A percentile compares a stretch with the other conserved stretches of the same genome.
Evolutionary conservation across 176 grass and related monocot genomes (phyloP).

Genomic region (Ensete ventricosum): DNA sequence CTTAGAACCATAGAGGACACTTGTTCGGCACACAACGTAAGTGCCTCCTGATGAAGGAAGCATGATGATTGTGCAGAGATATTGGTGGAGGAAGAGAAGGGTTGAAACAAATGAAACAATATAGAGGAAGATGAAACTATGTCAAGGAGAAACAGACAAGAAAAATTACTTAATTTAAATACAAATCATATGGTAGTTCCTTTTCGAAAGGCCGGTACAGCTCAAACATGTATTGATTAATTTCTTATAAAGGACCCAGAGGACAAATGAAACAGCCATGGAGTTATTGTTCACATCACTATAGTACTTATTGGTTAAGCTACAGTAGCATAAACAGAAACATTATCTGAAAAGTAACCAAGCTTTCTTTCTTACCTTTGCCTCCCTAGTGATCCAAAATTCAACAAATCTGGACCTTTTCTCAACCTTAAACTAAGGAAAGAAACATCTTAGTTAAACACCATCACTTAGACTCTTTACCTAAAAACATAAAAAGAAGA

Average conservation of each 20-base stretch:
- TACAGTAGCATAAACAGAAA: background rate
- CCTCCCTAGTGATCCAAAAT: background rate
- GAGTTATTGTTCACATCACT: background rate
- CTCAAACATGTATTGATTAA: no score
- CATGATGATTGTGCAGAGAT: no score
- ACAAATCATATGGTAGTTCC: no score
- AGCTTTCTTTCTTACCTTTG: background rate
- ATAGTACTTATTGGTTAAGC: background rate
- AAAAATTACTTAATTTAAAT: no score
- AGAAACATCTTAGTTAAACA: slow-evolving; percentile 1
- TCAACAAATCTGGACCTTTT: background rate
- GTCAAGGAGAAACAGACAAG: no score
- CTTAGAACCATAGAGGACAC: background rate
- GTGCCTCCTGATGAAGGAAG: background rate
- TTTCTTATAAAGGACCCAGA: no score
- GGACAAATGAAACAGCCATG: background rate
- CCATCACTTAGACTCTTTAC: no score
- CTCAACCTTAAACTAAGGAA: slow-evolving; percentile 3
- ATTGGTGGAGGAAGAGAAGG: no score
- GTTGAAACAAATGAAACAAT: no score
- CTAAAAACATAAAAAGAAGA: no score
- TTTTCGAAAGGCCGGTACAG: no score
- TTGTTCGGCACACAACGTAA: background rate
- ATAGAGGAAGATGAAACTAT: no score
- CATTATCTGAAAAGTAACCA: background rate